These are phyloP conservation scores for Colletotrichum incanum DNA, from an alignment of 2,329 filamentous ascomycete genomes.

Conservation along the genomic window DNA sequence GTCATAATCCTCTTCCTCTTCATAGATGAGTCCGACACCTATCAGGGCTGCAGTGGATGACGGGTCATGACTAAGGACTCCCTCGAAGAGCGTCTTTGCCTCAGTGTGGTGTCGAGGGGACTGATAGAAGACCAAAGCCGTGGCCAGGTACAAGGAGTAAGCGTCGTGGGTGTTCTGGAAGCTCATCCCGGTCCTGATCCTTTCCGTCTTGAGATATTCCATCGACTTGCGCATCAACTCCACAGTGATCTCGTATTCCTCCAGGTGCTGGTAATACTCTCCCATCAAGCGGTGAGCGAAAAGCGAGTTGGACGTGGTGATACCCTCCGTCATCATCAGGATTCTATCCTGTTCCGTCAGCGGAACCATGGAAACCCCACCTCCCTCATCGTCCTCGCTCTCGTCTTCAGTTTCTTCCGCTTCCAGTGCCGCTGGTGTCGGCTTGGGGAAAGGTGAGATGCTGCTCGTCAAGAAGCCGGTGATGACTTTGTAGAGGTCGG, in stretches of 20 bases:
- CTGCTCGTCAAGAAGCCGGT: slow-evolving; percentile 87
- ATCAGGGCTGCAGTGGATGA: slow-evolving; percentile 87
- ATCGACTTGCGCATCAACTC: slow-evolving; percentile 85
- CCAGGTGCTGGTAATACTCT: slow-evolving; percentile 86
- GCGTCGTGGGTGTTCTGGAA: slow-evolving; percentile 82
- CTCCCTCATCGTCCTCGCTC: slow-evolving; percentile 73
- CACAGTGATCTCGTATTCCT: slow-evolving; percentile 87
- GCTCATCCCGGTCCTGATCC: slow-evolving; percentile 76
- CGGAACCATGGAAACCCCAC: slow-evolving; percentile 69
- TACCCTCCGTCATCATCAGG: slow-evolving; percentile 84
- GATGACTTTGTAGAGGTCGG: slow-evolving; percentile 86
- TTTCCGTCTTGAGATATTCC: slow-evolving; percentile 72
- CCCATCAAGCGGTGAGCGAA: slow-evolving; percentile 88
- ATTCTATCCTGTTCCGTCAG: slow-evolving; percentile 84
- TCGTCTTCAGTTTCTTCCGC: slow-evolving; percentile 61
- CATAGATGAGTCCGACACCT: slow-evolving; percentile 90
- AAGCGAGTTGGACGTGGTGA: slow-evolving; percentile 77
- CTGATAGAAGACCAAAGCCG: slow-evolving; percentile 91
- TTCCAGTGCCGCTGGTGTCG: slow-evolving; percentile 46
- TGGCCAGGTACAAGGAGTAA: slow-evolving; percentile 84
- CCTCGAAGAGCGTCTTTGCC: slow-evolving; percentile 88
- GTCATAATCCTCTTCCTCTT: slow-evolving; percentile 91
- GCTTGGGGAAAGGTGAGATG: slow-evolving; percentile 83
- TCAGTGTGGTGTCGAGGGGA: slow-evolving; percentile 91
- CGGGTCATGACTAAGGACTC: slow-evolving; percentile 82